A percentile compares a stretch with the other conserved stretches of the same genome.
These are phyloP conservation scores for Cryphonectria japonica DNA, from an alignment of 2,329 filamentous ascomycete genomes.

Conservation along the genomic window DNA sequence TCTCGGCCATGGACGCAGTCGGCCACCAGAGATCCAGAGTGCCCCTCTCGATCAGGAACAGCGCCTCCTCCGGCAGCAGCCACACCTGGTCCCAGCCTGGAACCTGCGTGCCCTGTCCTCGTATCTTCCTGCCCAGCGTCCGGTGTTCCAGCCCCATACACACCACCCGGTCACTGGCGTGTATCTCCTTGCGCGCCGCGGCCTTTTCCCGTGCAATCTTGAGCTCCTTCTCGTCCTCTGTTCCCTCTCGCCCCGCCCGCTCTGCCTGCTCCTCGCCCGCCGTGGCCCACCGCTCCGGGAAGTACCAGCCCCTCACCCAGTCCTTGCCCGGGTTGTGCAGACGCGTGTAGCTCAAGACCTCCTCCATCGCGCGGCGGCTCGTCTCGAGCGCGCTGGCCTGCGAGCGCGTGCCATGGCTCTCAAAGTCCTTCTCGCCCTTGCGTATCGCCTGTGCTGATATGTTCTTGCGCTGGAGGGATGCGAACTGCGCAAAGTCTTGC, in stretches of 20 bases:
- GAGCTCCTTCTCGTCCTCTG: conserved; percentile 43
- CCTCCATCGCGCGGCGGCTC: conserved; percentile 86
- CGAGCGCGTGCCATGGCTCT: conserved; percentile 83
- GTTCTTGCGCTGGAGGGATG: conserved; percentile 53
- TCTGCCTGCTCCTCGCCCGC: conserved; percentile 30
- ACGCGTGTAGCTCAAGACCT: conserved; percentile 78
- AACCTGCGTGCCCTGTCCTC: conserved; percentile 57
- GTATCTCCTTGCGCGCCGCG: conserved; percentile 32
- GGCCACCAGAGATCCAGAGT: conserved; percentile 89
- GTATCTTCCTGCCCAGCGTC: conserved; percentile 71
- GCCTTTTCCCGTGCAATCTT: conserved; percentile 24
- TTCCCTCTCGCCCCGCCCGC: conserved; percentile 21
- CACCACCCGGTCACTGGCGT: conserved; percentile 58
- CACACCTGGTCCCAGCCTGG: conserved; percentile 69
- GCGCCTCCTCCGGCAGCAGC: conserved; percentile 88
- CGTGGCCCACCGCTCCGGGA: conserved; percentile 60
- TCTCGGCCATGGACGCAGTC: conserved; percentile 51
- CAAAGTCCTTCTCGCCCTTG: conserved; percentile 96
- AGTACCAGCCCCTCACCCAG: conserved; percentile 73
- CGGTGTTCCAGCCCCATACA: conserved; percentile 71
- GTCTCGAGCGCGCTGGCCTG: conserved; percentile 79
- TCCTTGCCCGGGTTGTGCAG: conserved; percentile 67
- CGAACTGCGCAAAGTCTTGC: conserved; percentile 82
- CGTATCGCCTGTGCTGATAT: conserved; percentile 71
- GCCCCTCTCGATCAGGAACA: conserved; percentile 87